phyloP scores from a whole-genome alignment of 106 monocot genomes.

The Dactylorhiza incarnata region DNA sequence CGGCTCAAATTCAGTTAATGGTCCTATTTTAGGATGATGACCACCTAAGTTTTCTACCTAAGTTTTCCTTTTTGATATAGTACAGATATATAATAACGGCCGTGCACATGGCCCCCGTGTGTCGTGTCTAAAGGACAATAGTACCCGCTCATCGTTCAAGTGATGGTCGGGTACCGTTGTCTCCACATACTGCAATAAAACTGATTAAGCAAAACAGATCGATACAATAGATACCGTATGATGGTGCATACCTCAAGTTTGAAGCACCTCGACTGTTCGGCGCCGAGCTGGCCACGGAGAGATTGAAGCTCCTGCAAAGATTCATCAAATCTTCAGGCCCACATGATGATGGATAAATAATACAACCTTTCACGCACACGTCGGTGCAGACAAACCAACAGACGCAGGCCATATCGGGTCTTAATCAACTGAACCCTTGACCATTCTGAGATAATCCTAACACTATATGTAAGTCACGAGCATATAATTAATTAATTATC shows the following conservation, averaged over 20 bases:
- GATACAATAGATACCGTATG: background rate
- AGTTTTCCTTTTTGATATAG: no score
- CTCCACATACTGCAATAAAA: background rate
- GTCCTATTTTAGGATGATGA: no score
- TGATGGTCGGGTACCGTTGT: no score
- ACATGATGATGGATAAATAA: background rate
- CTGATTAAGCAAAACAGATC: background rate
- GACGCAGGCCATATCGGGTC: no score
- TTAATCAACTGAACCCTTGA: background rate
- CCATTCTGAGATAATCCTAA: background rate
- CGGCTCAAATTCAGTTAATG: no score
- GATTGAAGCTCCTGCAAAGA: slow-evolving; percentile 71
- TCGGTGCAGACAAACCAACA: no score
- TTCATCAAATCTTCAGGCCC: background rate
- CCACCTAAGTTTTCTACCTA: no score
- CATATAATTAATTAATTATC: no score
- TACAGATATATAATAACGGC: no score
- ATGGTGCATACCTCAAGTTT: slow-evolving; percentile 69
- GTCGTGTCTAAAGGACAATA: no score
- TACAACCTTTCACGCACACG: background rate
- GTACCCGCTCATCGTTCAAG: no score
- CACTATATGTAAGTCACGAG: background rate
- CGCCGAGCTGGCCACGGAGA: slow-evolving; percentile 73
- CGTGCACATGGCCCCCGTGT: no score
- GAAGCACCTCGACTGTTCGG: slow-evolving; percentile 92